Conservation (phyloP, 768 basidiomycete genomes). For the Tremella fuciformis region DNA sequence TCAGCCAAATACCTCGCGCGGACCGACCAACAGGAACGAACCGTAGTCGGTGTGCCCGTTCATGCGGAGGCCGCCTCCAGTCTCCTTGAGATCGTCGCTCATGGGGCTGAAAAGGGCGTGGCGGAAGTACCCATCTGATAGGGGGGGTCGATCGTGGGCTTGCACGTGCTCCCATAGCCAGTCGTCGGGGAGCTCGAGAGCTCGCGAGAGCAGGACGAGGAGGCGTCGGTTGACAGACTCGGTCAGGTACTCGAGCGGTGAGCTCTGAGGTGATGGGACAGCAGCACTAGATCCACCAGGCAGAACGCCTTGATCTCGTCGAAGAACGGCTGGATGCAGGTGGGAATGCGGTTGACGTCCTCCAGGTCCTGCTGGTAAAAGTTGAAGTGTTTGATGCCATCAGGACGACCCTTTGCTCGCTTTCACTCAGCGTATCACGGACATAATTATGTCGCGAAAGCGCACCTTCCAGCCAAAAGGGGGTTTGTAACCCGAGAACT, state of each 20-base stretch:
- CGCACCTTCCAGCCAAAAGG: conserved; percentile 28
- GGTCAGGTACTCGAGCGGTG: conserved; percentile 27
- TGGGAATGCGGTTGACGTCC: conserved; percentile 12
- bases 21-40: too few species aligned
- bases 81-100: not conserved
- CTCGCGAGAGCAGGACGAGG: conserved; percentile 30
- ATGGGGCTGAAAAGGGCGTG: conserved; percentile 26
- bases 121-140: conserved; percentile 34
- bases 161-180: conserved; percentile 40
- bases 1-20: too few species aligned
- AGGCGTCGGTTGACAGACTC: conserved; percentile 33
- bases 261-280: too few species aligned
- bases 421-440: conserved; percentile 5
- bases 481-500: conserved; percentile 31
- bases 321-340: conserved; percentile 23
- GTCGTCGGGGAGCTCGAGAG: conserved; percentile 40
- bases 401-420: conserved; percentile 17
- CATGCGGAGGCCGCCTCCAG: conserved; percentile 7
- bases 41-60: conserved; percentile 38
- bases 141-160: too few species aligned
- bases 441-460: too few species aligned
- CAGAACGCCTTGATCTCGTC: conserved; percentile 33
- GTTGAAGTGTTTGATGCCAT: conserved; percentile 36
- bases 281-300: too few species aligned
- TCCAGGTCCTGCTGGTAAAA: conserved; percentile 26